Conservation (phyloP, 257 asterid species). For the Fraxinus excelsior region DNA sequence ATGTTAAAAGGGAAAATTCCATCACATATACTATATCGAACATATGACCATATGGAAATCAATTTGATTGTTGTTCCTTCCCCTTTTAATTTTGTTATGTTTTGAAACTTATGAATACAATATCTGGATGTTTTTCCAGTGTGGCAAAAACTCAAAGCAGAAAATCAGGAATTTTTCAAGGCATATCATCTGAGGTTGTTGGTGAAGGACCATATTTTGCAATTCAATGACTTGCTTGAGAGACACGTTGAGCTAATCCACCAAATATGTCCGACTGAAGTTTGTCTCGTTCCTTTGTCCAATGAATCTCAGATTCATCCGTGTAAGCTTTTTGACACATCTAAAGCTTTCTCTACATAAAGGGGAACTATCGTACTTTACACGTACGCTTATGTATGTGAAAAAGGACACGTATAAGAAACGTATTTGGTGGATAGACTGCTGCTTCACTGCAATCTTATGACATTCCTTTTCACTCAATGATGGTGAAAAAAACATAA, state of each 20-base stretch:
- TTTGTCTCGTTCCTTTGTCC: slow-evolving; percentile 35
- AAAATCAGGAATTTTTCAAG: slow-evolving; percentile 53
- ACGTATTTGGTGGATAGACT: no score
- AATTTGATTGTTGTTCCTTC: background rate
- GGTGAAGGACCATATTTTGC: slow-evolving; percentile 67
- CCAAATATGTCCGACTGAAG: slow-evolving; percentile 40
- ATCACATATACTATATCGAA: background rate
- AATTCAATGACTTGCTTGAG: slow-evolving; percentile 64
- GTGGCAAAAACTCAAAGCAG: slow-evolving; percentile 66
- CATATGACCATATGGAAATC: background rate
- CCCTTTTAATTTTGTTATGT: background rate
- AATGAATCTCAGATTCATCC: slow-evolving; percentile 50
- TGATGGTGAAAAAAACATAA: no score
- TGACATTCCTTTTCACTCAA: no score
- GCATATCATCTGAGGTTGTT: slow-evolving; percentile 50
- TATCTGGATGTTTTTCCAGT: slow-evolving; percentile 36
- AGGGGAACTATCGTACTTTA: background rate
- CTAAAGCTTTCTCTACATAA: background rate
- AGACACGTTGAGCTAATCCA: slow-evolving; percentile 55
- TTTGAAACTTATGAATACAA: background rate
- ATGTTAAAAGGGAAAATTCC: background rate
- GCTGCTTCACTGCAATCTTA: no score
- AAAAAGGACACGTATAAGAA: background rate
- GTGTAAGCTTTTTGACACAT: slow-evolving; percentile 46
- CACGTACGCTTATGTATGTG: background rate